Conservation (phyloP, 2,329 filamentous ascomycete species). For the Fusarium sp. region DNA sequence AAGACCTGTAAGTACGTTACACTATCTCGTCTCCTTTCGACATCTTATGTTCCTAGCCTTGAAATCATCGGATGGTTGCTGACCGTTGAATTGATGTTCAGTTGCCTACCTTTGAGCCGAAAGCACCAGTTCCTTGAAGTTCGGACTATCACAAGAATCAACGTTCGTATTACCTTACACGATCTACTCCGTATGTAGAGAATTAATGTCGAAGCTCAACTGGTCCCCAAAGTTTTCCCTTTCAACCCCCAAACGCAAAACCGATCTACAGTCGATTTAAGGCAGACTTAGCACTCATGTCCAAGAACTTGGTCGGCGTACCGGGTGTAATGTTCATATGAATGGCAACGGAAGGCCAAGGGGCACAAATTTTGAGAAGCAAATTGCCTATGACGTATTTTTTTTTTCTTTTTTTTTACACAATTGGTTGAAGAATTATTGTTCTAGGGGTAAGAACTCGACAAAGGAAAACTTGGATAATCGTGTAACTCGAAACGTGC, state of each 20-base stretch:
- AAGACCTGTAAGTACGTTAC: background rate
- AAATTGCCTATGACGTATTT: background rate
- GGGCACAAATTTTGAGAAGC: background rate
- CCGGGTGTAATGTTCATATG: background rate
- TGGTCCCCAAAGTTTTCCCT: background rate
- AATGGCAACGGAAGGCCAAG: background rate
- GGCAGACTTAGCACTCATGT: background rate
- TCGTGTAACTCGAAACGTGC: background rate
- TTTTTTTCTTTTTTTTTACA: no score
- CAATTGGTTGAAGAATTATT: background rate
- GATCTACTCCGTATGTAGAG: background rate
- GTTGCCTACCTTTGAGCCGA: background rate
- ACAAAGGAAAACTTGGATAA: background rate
- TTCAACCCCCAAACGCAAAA: background rate
- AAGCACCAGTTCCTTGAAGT: background rate
- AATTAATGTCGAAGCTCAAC: background rate
- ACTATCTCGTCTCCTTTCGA: background rate
- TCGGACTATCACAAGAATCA: background rate
- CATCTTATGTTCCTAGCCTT: background rate
- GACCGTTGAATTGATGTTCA: background rate
- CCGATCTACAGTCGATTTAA: background rate
- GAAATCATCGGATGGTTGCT: background rate
- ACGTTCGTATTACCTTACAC: background rate
- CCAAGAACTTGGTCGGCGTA: background rate
- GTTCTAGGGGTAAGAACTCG: background rate